phyloP scores from a whole-genome alignment of 2,329 filamentous ascomycete species.

The Zymoseptoria brevis region DNA sequence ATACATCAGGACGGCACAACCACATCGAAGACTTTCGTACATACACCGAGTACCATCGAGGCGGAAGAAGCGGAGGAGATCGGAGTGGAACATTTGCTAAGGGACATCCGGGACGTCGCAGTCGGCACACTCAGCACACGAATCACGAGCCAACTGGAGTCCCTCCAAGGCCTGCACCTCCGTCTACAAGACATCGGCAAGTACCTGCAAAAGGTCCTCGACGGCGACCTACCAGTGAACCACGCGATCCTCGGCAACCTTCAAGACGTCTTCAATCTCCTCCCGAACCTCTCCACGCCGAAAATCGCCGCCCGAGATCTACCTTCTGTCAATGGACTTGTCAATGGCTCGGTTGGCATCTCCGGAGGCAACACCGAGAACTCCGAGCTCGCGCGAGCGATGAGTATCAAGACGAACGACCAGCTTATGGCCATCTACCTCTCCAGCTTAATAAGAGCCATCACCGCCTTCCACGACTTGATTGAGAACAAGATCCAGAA shows the following conservation, averaged over 20 bases:
- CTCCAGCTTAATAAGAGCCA: constrained; percentile 90
- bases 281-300: constrained; percentile 88
- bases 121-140: constrained; percentile 93
- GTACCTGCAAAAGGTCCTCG: constrained; percentile 92
- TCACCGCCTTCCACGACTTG: constrained; percentile 96
- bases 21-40: constrained; percentile 93
- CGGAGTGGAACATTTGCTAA: constrained; percentile 91
- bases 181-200: constrained; percentile 89
- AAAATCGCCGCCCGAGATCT: constrained; percentile 58
- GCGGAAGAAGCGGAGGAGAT: constrained; percentile 99
- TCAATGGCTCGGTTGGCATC: constrained; percentile 51
- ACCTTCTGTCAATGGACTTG: constrained; percentile 40
- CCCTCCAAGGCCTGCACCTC: constrained; percentile 88
- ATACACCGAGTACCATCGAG: constrained; percentile 96
- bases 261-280: constrained; percentile 98
- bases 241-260: constrained; percentile 95
- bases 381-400: constrained; percentile 83
- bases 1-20: constrained; percentile 78
- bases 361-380: constrained; percentile 50
- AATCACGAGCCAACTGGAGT: constrained; percentile 96
- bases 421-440: constrained; percentile 98
- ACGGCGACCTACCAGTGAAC: constrained; percentile 88
- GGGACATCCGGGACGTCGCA: constrained; percentile 95
- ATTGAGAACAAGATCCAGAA: constrained; percentile 99
- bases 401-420: constrained; percentile 99